Evolutionary conservation across 257 asterid species (phyloP), one percentile per base, ranked within the genome.

Genomic region (Dorcoceras hygrometricum): DNA sequence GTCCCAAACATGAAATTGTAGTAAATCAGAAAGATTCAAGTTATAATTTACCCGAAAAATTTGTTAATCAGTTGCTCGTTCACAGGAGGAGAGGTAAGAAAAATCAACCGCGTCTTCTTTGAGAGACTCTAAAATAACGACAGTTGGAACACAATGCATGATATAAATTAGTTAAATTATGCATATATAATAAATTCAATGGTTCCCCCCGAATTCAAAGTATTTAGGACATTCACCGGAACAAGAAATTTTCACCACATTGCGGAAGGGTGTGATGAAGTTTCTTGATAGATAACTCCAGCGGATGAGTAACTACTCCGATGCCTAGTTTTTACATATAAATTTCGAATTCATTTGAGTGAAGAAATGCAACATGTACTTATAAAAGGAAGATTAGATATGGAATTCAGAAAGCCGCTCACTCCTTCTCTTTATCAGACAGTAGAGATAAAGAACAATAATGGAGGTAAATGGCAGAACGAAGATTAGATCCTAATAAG

Each of bases 11-110:
- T 19, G 66, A 2, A 56, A 36, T 20, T 25, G 57, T 16, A 69
- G 16, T 59, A 50, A 12, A 54, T 12, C 57, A 71, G 16, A 18
- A 4, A 57, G 26, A 63, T 1, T 0, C 59, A 43, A 27, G 50
- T 10, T 12, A 34, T 4, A 63, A 54, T 61, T 73, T 66, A 84
- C 87, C 87, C 87, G 31, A 84, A 82, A 69, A 59, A 61, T 62
- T 80, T 48, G 28, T 71, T 76, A 50, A 84, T 81, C 77, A 80
- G 61, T 65, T 75, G 83, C 79, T 79, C 95, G 39, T 82, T 76
- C 72, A 80, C 69, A 1, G 89, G 87, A 39, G 95, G 95, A n/a
- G 86, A 73, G 29, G 79, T 82, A 56, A 87, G 87, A 79, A 83
- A 79, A 51, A 84, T 74, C 58, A 87, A 3, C 67, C 78, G 70